These are phyloP conservation scores for Talaromyces adpressus DNA, from an alignment of 495 filamentous ascomycete genomes.

Conservation along the genomic window DNA sequence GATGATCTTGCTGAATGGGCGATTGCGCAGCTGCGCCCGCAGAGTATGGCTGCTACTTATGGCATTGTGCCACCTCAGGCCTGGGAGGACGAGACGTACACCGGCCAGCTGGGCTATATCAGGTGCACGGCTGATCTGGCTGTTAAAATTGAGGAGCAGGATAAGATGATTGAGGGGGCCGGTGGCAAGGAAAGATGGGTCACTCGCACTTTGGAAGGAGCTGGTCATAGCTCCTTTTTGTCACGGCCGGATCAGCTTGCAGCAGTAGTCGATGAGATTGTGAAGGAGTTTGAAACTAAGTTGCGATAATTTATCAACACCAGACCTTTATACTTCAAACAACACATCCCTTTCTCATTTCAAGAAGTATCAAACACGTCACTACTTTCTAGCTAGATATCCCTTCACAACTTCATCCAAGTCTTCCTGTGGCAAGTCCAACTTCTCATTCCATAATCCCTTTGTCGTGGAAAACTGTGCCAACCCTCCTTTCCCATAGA, in stretches of 20 bases:
- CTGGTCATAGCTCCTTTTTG: slow-evolving; percentile 12
- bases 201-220: slow-evolving; percentile 10
- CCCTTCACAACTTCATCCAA: neutral
- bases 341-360: too few relatives aligned
- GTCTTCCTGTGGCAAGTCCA: slow-evolving; percentile 1
- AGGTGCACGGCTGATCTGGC: slow-evolving; percentile 9
- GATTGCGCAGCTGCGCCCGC: slow-evolving; percentile 9
- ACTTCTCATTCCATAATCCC: neutral
- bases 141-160: slow-evolving; percentile 7
- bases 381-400: neutral
- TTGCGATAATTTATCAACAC: neutral
- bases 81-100: slow-evolving; percentile 10
- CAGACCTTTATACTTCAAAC: too few relatives aligned
- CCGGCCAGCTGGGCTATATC: slow-evolving; percentile 11
- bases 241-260: slow-evolving; percentile 12
- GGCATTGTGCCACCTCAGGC: slow-evolving; percentile 12
- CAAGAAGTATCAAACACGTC: neutral
- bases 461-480: neutral
- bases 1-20: slow-evolving; percentile 9
- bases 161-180: slow-evolving; percentile 9
- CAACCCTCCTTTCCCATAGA: neutral
- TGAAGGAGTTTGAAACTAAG: slow-evolving; percentile 10
- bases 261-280: slow-evolving; percentile 7
- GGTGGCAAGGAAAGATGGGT: slow-evolving; percentile 11
- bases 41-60: slow-evolving; percentile 12